These are phyloP conservation scores for Penicillium janthinellum DNA, from an alignment of 2,329 filamentous ascomycete genomes.

Conservation along the genomic window DNA sequence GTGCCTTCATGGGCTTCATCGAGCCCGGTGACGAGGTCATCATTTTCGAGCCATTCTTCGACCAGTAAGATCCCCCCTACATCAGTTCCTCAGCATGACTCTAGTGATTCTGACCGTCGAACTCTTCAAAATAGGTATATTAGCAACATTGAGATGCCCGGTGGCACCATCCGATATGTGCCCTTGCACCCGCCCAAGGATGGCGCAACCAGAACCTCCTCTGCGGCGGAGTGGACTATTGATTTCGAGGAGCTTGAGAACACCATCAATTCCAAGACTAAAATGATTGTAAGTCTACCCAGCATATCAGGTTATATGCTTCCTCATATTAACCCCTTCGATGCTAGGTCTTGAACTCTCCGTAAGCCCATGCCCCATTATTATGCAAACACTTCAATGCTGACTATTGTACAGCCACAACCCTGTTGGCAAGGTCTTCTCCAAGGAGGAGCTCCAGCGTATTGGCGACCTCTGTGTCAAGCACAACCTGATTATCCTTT, in stretches of 20 bases:
- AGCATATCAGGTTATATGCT: not conserved
- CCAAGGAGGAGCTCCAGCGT: conserved; percentile 74
- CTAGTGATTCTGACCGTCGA: not conserved
- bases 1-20: conserved; percentile 96
- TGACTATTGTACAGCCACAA: conserved; percentile 64
- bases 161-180: conserved; percentile 91
- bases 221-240: conserved; percentile 84
- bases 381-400: conserved; percentile 2
- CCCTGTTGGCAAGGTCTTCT: conserved; percentile 94
- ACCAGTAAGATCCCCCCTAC: conserved; percentile 65
- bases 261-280: conserved; percentile 81
- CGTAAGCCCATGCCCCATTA: conserved; percentile 38
- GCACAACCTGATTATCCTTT: conserved; percentile 90
- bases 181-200: conserved; percentile 86
- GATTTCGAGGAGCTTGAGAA: conserved; percentile 80
- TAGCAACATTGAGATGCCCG: conserved; percentile 97
- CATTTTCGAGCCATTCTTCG: conserved; percentile 97
- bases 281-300: conserved; percentile 78
- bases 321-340: not conserved
- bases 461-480: conserved; percentile 90
- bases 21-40: conserved; percentile 96
- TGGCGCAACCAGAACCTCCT: conserved; percentile 76
- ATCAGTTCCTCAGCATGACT: not conserved
- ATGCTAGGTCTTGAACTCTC: conserved; percentile 51
- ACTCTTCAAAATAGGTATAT: conserved; percentile 65